phyloP scores from a whole-genome alignment of 2,329 filamentous ascomycete genomes.

The Xylariaceae sp. region DNA sequence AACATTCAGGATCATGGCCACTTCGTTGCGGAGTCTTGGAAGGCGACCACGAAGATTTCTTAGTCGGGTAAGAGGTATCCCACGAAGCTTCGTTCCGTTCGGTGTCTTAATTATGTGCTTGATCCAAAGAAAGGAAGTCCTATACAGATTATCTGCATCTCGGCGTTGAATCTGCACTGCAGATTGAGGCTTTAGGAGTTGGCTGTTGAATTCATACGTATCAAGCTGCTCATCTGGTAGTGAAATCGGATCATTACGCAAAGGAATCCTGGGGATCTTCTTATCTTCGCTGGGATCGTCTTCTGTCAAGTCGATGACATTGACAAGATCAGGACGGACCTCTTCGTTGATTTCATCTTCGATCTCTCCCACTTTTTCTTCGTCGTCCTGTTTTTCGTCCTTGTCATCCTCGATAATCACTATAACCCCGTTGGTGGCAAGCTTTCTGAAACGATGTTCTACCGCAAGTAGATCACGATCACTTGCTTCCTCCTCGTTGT shows the following conservation, averaged over 20 bases:
- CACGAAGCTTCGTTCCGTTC: constrained; percentile 22
- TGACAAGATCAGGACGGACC: constrained; percentile 12
- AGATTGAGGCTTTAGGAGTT: constrained; percentile 15
- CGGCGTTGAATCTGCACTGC: constrained; percentile 19
- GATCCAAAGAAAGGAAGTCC: constrained; percentile 25
- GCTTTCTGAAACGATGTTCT: constrained; percentile 15
- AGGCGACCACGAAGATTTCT: constrained; percentile 26
- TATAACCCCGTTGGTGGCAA: constrained; percentile 1
- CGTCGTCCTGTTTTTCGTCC: background rate
- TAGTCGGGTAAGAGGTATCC: constrained; percentile 27
- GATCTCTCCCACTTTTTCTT: constrained; percentile 2
- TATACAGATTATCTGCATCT: constrained; percentile 7
- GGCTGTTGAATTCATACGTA: constrained; percentile 10
- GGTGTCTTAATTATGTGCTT: constrained; percentile 18
- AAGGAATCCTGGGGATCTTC: background rate
- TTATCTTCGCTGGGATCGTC: background rate
- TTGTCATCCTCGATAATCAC: constrained; percentile 1
- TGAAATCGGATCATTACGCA: constrained; percentile 13
- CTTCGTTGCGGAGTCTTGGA: constrained; percentile 27
- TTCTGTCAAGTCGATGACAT: constrained; percentile 25
- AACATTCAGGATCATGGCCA: constrained; percentile 25
- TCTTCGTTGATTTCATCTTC: constrained; percentile 7
- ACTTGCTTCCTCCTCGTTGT: constrained; percentile 12
- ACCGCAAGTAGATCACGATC: constrained; percentile 13
- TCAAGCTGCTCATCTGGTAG: constrained; percentile 1